Conservation (phyloP, 1,284 basidiomycete species). For the Coniferiporia sulphurascens region DNA sequence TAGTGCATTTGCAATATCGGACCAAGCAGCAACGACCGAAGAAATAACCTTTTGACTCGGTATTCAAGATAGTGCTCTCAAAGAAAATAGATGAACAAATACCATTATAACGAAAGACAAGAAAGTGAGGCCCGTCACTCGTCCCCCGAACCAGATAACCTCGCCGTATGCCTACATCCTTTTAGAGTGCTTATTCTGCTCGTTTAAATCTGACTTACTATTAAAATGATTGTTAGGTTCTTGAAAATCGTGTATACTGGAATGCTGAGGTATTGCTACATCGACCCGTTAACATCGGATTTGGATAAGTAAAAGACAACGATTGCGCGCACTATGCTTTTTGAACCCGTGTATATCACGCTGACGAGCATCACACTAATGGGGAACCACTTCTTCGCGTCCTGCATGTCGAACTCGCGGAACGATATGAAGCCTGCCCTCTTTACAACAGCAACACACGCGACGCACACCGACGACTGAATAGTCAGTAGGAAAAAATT, state of each 20-base stretch:
- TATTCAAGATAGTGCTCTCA: constrained; percentile 9
- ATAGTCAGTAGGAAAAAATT: constrained; percentile 93
- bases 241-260: constrained; percentile 99
- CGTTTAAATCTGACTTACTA: constrained; percentile 48
- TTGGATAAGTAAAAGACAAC: not conserved
- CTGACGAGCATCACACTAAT: constrained; percentile 89
- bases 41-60: constrained; percentile 67
- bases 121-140: constrained; percentile 84
- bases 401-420: constrained; percentile 78
- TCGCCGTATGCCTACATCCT: constrained; percentile 89
- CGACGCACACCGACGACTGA: constrained; percentile 84
- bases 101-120: constrained; percentile 94
- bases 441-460: constrained; percentile 75
- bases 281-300: not conserved
- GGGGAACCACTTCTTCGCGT: constrained; percentile 93
- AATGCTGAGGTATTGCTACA: constrained; percentile 88
- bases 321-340: constrained; percentile 72
- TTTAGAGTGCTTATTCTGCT: not conserved
- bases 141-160: constrained; percentile 94
- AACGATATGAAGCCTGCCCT: constrained; percentile 83
- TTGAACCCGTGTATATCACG: constrained; percentile 98
- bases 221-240: constrained; percentile 97
- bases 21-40: constrained; percentile 93
- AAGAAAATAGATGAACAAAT: not conserved
- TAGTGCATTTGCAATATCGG: constrained; percentile 67